These are phyloP conservation scores for Lactarius psammicola DNA, from an alignment of 768 basidiomycete genomes.

Conservation along the genomic window DNA sequence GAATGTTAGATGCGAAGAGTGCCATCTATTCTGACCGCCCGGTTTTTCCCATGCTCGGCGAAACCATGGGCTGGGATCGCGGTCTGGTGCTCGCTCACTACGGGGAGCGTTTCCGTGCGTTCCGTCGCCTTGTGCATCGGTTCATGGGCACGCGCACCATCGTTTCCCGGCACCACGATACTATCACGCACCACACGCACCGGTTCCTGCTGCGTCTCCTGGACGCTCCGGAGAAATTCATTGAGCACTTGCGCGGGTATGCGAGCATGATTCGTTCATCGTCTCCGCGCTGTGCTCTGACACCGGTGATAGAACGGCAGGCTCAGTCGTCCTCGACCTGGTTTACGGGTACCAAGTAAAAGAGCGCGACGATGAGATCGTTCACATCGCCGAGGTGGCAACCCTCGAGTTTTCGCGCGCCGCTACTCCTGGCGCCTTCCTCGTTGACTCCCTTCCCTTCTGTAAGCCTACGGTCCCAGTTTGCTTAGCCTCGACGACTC, in stretches of 20 bases:
- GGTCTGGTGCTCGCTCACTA: constrained; percentile 16
- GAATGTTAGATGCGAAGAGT: constrained; percentile 29
- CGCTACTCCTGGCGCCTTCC: constrained; percentile 5
- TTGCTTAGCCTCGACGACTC: background rate
- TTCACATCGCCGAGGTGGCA: constrained; percentile 14
- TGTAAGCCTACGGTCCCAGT: constrained; percentile 4
- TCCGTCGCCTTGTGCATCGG: constrained; percentile 4
- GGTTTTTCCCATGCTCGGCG: constrained; percentile 11
- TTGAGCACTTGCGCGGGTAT: constrained; percentile 17
- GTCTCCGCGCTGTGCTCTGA: no score
- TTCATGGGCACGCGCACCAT: constrained; percentile 14
- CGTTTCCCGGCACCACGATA: background rate
- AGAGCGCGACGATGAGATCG: constrained; percentile 24
- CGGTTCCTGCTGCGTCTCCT: constrained; percentile 9
- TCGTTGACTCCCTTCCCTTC: constrained; percentile 15
- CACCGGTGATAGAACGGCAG: constrained; percentile 4
- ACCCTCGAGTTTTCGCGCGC: constrained; percentile 4
- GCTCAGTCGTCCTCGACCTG: constrained; percentile 30
- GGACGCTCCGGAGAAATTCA: constrained; percentile 9
- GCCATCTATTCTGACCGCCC: constrained; percentile 27
- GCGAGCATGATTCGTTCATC: background rate
- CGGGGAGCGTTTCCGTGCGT: constrained; percentile 8
- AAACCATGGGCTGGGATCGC: constrained; percentile 6
- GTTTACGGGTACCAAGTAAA: constrained; percentile 31
- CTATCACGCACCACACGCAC: constrained; percentile 17